Base-by-base conservation (phyloP, 257 asterid species). In the Gentiana macrophylla region DNA sequence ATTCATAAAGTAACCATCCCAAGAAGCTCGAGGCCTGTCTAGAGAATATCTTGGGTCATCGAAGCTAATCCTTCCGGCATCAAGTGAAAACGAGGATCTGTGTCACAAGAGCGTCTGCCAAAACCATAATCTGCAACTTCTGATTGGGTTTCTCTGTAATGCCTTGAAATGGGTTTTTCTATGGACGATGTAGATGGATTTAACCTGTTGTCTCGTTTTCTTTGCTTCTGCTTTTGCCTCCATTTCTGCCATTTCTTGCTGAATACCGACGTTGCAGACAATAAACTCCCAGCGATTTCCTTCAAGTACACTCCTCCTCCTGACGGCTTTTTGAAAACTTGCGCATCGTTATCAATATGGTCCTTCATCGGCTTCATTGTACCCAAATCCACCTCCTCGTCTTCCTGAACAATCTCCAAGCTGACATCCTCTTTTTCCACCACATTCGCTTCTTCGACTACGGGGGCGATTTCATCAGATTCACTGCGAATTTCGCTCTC, bases 221-320 rank as follows among this genome's bases (percentile, higher is more conserved):
- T 83, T 4, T 61, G 72, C 78, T 89, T 89, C 74, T 89, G 97
- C 62, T 86, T 86, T 32, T 74, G 73, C 75, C 93, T 82, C 97
- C 95, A 89, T 3, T 80, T 78, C 8, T 80, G 80, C 97, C 95
- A 89, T 78, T 83, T 89, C 82, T 86, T 86, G 77, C 95, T 83
- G 58, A 88, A 85, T 60, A 85, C 94, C 0, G 95, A 85, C 1
- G 95, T 94, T 3, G 97, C 97, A 0, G 91, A 74, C 89, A 84
- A 79, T 55, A 89, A 76, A 32, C 72, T 71, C 34, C 80, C 80
- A 0, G 80, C 80, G 8, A 73, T 73, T 49, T 73, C 75, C 67
- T 55, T 73, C 64, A 71, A 57, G 48, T 68, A 70, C 66, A 53
- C 59, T 12, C 80, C 80, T 4, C 87, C 89, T 8, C 89, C 86